phyloP scores from a whole-genome alignment of 176 grass and related monocot genomes.

The Eremochloa ophiuroides region DNA sequence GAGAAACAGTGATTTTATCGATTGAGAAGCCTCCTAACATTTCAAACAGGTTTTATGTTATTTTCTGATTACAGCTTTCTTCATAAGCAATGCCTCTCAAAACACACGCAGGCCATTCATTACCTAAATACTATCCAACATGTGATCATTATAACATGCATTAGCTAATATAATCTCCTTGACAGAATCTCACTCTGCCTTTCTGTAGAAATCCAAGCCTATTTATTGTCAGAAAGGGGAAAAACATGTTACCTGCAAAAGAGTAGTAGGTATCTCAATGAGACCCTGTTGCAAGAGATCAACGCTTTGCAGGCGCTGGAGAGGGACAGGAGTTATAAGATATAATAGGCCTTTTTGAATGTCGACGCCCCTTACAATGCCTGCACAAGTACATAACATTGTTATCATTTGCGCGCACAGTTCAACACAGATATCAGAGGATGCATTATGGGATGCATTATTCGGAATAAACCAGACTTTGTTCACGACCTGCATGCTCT shows the following conservation, averaged over 20 bases:
- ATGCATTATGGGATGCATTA: neutral
- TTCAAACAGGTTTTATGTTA: neutral
- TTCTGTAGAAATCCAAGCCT: neutral
- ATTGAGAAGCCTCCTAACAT: neutral
- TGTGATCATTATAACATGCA: neutral
- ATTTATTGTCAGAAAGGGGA: too few species aligned
- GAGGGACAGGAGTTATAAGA: constrained; percentile 78
- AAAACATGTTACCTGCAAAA: constrained; percentile 60
- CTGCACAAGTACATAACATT: constrained; percentile 29
- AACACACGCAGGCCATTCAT: neutral
- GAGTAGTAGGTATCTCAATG: constrained; percentile 69
- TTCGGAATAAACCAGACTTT: neutral
- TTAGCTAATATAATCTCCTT: neutral
- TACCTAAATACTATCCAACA: neutral
- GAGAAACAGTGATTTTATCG: neutral
- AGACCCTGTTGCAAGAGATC: constrained; percentile 88
- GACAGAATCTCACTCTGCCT: neutral
- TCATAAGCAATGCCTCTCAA: neutral
- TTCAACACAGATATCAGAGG: neutral
- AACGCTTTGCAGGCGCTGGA: constrained; percentile 50
- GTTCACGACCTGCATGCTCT: neutral
- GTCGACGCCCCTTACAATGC: constrained; percentile 81
- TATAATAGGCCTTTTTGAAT: constrained; percentile 57
- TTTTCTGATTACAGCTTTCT: neutral
- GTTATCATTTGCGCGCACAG: neutral